phyloP scores from a whole-genome alignment of 257 asterid species.

The Nicotiana noctiflora region DNA sequence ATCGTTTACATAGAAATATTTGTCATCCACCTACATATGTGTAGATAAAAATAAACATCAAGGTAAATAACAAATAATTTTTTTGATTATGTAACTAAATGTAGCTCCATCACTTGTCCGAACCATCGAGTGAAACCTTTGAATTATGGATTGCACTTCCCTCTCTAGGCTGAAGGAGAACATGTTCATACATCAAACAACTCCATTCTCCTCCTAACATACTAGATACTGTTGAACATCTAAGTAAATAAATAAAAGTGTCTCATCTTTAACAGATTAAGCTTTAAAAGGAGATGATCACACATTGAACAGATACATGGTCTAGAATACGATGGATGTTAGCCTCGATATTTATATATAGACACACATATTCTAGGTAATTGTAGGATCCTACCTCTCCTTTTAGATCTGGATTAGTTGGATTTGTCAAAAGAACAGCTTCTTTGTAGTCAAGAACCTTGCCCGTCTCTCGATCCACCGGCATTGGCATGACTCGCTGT shows the following conservation, averaged over 20 bases:
- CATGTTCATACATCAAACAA: not conserved
- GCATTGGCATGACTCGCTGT: constrained; percentile 80
- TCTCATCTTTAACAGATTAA: not conserved
- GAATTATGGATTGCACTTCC: not conserved
- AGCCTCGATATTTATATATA: not conserved
- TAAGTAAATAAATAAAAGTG: not conserved
- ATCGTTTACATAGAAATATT: constrained; percentile 76
- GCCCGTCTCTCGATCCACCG: constrained; percentile 45
- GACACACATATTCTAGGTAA: not conserved
- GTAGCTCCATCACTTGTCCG: not conserved
- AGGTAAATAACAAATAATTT: not conserved
- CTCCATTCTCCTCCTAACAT: not conserved
- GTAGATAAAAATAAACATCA: not conserved
- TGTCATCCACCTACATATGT: constrained; percentile 65
- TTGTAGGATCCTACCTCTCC: constrained; percentile 55
- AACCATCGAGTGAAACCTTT: not conserved
- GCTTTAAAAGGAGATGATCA: not conserved
- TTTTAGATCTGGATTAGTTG: constrained; percentile 40
- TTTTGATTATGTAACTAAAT: not conserved
- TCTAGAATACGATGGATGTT: not conserved
- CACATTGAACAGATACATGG: not conserved
- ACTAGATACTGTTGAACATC: not conserved
- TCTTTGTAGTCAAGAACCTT: constrained; percentile 63
- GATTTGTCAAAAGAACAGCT: constrained; percentile 73
- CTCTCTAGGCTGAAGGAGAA: not conserved